Conservation (phyloP, 1,139 yeast genomes). For the Pichia sp. region DNA sequence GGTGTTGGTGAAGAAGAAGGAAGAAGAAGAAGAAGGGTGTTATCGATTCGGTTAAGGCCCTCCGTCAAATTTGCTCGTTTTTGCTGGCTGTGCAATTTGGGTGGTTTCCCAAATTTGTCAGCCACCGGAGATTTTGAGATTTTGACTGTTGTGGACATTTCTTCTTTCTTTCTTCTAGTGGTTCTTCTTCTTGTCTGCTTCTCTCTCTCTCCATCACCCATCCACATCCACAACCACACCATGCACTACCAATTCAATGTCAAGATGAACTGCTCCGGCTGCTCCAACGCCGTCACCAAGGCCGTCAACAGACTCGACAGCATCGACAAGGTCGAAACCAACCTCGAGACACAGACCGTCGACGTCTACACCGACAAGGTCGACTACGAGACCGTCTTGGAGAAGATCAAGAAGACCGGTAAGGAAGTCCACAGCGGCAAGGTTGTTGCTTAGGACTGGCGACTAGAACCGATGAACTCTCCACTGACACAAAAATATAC, state of each 20-base stretch:
- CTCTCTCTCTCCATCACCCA: not conserved
- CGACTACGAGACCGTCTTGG: constrained; percentile 70
- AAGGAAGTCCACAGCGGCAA: constrained; percentile 74
- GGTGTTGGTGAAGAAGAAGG: not conserved
- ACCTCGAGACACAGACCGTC: constrained; percentile 80
- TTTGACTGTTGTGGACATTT: not conserved
- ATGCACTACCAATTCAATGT: constrained; percentile 73
- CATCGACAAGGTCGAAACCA: constrained; percentile 67
- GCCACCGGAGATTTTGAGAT: not conserved
- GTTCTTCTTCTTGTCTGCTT: not conserved
- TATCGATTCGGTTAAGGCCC: too few species aligned
- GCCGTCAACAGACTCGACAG: constrained; percentile 75
- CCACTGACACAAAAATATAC: too few species aligned
- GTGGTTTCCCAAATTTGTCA: too few species aligned
- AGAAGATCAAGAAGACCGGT: constrained; percentile 86
- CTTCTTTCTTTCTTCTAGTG: not conserved
- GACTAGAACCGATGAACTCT: too few species aligned
- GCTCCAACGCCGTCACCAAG: constrained; percentile 84
- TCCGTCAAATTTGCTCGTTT: not conserved
- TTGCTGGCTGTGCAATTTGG: not conserved
- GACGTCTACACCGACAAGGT: constrained; percentile 60
- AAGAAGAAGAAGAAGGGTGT: not conserved
- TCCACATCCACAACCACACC: constrained; percentile 30
- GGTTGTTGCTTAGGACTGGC: constrained; percentile 33
- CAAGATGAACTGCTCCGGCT: constrained; percentile 80